Conservation (phyloP, 2,329 filamentous ascomycete genomes). For the Triangularia setosa region DNA sequence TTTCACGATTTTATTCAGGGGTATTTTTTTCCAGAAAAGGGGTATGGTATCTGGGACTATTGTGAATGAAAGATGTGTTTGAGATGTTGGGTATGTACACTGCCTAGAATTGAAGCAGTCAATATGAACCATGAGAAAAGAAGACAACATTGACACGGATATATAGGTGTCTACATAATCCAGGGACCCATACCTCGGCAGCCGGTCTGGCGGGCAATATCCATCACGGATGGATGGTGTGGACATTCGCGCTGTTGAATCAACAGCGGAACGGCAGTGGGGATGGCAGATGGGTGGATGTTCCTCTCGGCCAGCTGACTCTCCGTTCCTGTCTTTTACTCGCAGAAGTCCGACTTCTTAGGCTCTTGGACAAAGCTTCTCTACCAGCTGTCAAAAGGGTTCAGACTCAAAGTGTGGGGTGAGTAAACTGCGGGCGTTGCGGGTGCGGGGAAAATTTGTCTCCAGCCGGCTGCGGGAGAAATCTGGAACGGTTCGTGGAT, state of each 20-base stretch:
- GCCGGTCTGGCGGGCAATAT: conserved; percentile 6
- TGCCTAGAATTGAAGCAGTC: background rate
- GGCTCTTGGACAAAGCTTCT: background rate
- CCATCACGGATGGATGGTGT: background rate
- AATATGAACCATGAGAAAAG: background rate
- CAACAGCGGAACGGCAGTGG: conserved; percentile 1
- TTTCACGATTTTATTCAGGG: background rate
- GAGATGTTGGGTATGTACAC: background rate
- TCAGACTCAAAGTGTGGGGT: conserved; percentile 14
- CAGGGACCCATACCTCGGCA: conserved; percentile 20
- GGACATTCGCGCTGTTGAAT: background rate
- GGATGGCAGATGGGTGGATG: conserved; percentile 2
- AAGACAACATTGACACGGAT: background rate
- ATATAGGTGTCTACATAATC: conserved; percentile 10
- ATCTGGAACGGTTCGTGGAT: conserved; percentile 1
- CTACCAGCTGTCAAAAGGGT: background rate
- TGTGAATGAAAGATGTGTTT: background rate
- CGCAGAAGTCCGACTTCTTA: background rate
- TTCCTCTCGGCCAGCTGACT: conserved; percentile 3
- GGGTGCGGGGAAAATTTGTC: conserved; percentile 21
- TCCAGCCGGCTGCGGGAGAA: background rate
- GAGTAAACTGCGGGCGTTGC: background rate
- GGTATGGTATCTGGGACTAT: background rate
- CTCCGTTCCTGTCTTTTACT: background rate
- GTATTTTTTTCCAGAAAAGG: background rate